phyloP scores from a whole-genome alignment of 768 basidiomycete genomes.

The Psilocybe cyanescens region DNA sequence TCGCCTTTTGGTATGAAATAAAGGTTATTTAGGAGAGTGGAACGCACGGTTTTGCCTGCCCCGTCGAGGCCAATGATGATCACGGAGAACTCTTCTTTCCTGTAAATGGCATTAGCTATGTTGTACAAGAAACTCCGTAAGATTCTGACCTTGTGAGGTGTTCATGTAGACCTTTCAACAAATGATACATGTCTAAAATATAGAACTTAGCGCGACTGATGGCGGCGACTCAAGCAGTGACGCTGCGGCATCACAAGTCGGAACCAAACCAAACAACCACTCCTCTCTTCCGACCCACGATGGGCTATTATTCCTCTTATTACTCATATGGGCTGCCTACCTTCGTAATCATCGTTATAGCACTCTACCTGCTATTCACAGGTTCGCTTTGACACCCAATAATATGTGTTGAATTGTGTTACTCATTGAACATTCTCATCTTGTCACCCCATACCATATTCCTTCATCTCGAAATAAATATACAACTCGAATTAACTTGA shows the following conservation, averaged over 20 bases:
- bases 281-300: conserved; percentile 25
- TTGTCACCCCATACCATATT: not conserved
- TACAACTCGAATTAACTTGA: not conserved
- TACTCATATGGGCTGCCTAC: conserved; percentile 72
- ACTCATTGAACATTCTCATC: not conserved
- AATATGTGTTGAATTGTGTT: conserved; percentile 1
- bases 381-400: conserved; percentile 50
- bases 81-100: conserved; percentile 90
- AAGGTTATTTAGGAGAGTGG: not conserved
- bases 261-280: conserved; percentile 23
- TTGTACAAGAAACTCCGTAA: not conserved
- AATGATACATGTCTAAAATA: conserved; percentile 76
- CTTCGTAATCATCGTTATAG: conserved; percentile 66
- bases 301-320: conserved; percentile 57
- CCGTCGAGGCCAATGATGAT: conserved; percentile 94
- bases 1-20: not conserved
- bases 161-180: conserved; percentile 90
- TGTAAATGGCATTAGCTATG: conserved; percentile 25
- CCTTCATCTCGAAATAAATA: not conserved
- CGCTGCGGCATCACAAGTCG: conserved; percentile 19
- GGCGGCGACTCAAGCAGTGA: conserved; percentile 7
- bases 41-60: conserved; percentile 84
- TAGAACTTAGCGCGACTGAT: conserved; percentile 26
- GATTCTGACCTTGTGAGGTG: conserved; percentile 75
- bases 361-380: conserved; percentile 89